These are phyloP conservation scores for Fusarium napiforme DNA, from an alignment of 2,329 filamentous ascomycete species.

Conservation along the genomic window DNA sequence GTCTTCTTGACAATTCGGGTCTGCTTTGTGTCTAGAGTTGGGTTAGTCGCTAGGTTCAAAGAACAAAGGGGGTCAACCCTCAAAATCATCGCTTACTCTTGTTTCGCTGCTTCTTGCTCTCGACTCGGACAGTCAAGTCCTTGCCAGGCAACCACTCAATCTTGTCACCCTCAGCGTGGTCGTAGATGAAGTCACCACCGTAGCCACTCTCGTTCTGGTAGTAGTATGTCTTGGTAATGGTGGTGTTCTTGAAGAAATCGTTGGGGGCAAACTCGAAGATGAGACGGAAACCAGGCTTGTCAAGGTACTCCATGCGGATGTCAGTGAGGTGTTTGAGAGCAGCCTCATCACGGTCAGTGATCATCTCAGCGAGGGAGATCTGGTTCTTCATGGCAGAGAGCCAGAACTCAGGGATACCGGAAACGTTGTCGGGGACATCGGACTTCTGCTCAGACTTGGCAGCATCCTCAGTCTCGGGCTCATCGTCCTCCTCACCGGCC, in stretches of 20 bases:
- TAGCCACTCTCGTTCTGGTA: constrained; percentile 99
- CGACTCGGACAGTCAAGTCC: constrained; percentile 91
- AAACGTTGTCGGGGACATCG: constrained; percentile 65
- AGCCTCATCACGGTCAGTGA: constrained; percentile 95
- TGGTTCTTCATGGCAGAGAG: constrained; percentile 99
- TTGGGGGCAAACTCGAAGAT: constrained; percentile 98
- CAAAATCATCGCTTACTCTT: constrained; percentile 77
- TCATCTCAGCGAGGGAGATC: constrained; percentile 95
- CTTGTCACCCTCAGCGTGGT: constrained; percentile 97
- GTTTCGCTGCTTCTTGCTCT: constrained; percentile 99
- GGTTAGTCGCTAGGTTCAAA: constrained; percentile 5
- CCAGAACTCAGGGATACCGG: constrained; percentile 99
- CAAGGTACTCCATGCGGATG: constrained; percentile 99
- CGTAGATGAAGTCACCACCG: constrained; percentile 99
- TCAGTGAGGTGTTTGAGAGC: constrained; percentile 91
- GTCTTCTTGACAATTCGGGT: constrained; percentile 99
- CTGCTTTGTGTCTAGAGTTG: constrained; percentile 88
- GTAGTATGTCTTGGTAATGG: constrained; percentile 96
- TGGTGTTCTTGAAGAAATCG: constrained; percentile 97
- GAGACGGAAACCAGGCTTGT: constrained; percentile 96
- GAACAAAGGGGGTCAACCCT: neutral
- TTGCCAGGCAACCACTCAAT: constrained; percentile 96
- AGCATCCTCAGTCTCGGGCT: constrained; percentile 75
- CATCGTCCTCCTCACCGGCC: constrained; percentile 83
- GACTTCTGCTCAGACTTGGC: constrained; percentile 68